Evolutionary conservation across 345 rosid species (phyloP).

Genomic region (Pistacia atlantica): DNA sequence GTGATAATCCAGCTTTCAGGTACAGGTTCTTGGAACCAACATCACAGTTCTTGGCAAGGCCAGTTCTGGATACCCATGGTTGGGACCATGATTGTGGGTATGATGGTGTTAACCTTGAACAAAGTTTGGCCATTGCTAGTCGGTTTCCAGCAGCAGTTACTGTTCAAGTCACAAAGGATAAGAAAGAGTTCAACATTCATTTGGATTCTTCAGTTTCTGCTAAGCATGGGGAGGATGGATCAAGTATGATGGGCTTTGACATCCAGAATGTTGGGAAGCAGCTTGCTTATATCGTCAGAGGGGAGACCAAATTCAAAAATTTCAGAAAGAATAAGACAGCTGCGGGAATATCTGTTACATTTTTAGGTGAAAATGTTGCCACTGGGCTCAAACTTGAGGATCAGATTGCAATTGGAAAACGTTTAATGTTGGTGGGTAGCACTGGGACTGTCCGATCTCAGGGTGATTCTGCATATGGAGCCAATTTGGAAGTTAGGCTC

Average conservation of each 20-base stretch:
- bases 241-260: slow-evolving; percentile 95
- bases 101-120: slow-evolving; percentile 87
- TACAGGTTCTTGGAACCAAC: slow-evolving; percentile 88
- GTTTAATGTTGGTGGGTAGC: slow-evolving; percentile 77
- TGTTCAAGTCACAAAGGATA: slow-evolving; percentile 90
- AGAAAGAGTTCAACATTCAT: slow-evolving; percentile 92
- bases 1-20: slow-evolving; percentile 84
- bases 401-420: slow-evolving; percentile 74
- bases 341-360: slow-evolving; percentile 76
- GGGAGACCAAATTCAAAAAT: slow-evolving; percentile 85
- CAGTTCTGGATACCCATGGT: slow-evolving; percentile 88
- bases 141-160: slow-evolving; percentile 76
- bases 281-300: slow-evolving; percentile 79
- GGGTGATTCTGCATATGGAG: slow-evolving; percentile 88
- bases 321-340: slow-evolving; percentile 72
- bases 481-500: slow-evolving; percentile 82
- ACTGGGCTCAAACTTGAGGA: slow-evolving; percentile 90
- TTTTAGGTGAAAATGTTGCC: slow-evolving; percentile 83
- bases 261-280: slow-evolving; percentile 95
- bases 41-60: slow-evolving; percentile 85
- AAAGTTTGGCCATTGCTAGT: slow-evolving; percentile 60
- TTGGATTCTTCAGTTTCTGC: slow-evolving; percentile 83
- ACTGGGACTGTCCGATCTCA: slow-evolving; percentile 79
- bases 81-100: slow-evolving; percentile 99
- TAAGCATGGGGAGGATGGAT: slow-evolving; percentile 81